Conservation (phyloP, 495 filamentous ascomycete species). For the Cladorrhinum samala region DNA sequence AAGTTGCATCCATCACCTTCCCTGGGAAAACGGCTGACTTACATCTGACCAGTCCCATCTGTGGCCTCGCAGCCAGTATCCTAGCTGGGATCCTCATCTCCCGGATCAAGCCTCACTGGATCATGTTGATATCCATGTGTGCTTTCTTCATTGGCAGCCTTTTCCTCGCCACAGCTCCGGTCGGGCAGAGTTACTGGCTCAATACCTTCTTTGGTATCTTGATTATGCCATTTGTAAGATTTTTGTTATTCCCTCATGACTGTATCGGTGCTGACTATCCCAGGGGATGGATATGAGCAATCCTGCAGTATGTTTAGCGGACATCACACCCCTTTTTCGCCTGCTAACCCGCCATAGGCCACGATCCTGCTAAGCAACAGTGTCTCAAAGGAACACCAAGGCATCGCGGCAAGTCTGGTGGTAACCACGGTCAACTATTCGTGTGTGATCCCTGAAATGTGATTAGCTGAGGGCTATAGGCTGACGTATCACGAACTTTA, state of each 20-base stretch:
- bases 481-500: not conserved
- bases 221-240: constrained; percentile 47
- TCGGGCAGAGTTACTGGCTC: constrained; percentile 52
- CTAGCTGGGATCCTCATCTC: constrained; percentile 42
- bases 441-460: not conserved
- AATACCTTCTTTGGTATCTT: constrained; percentile 52
- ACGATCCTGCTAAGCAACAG: constrained; percentile 55
- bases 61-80: constrained; percentile 28
- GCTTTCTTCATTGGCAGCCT: constrained; percentile 41
- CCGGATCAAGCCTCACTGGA: constrained; percentile 36
- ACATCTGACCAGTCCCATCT: constrained; percentile 26
- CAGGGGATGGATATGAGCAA: constrained; percentile 43
- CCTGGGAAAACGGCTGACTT: not conserved
- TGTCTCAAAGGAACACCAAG: constrained; percentile 55
- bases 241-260: not conserved
- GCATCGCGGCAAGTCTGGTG: constrained; percentile 43
- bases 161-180: constrained; percentile 42
- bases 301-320: constrained; percentile 16
- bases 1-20: not conserved
- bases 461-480: no score
- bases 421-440: constrained; percentile 40
- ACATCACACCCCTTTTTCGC: no score
- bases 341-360: constrained; percentile 25
- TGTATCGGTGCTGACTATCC: not conserved
- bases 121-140: constrained; percentile 47